Evolutionary conservation across 2,329 filamentous ascomycete species (phyloP), one percentile per base, ranked within the genome.

Genomic region (Aspergillus alliaceus): DNA sequence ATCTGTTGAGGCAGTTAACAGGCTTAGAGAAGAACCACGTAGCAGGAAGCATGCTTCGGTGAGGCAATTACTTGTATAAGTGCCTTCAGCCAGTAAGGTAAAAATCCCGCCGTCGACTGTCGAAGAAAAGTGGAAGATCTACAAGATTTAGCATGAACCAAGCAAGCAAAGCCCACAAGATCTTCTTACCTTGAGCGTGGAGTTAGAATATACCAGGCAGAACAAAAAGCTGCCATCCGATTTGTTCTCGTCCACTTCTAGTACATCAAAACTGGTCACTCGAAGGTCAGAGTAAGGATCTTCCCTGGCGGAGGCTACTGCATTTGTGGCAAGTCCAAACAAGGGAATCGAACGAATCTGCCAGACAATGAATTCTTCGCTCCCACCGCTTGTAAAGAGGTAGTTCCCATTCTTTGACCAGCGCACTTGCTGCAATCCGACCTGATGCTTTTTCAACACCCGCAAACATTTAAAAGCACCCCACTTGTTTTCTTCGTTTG

Each of bases 351-450:
- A 68, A 47, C 78, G 79, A 32, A 93, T 73, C 39, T 84, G 82
- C 93, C 95, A 99, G 11, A 93, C 83, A 65, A 88, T 93, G 61
- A 98, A 89, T 73, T 99, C 93, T 71, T 97, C 93, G 59, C 86
- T 88, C 0, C 93, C 95, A 6, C 86, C 91, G 66, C 91, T 93
- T 62, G 90, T 96, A 70, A 98, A 90, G 2, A 99, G 83, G 64
- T 88, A 89, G 1, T 79, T 72, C 2, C 88, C 84, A 47, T 84
- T 82, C 0, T 72, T 70, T 1, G 89, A 86, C 90, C 91, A 98
- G 58, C 83, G 83, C 1, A 96, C 78, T 59, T 87, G 83, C 71
- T 97, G 93, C 7, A 98, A 85, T 0, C 93, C 95, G 0, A 91
- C 88, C 1, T 86, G 88, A 69, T 99, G 95, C 54, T 85, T 85